These are phyloP conservation scores for Emergomyces orientalis DNA, from an alignment of 2,329 filamentous ascomycete species.

Conservation along the genomic window DNA sequence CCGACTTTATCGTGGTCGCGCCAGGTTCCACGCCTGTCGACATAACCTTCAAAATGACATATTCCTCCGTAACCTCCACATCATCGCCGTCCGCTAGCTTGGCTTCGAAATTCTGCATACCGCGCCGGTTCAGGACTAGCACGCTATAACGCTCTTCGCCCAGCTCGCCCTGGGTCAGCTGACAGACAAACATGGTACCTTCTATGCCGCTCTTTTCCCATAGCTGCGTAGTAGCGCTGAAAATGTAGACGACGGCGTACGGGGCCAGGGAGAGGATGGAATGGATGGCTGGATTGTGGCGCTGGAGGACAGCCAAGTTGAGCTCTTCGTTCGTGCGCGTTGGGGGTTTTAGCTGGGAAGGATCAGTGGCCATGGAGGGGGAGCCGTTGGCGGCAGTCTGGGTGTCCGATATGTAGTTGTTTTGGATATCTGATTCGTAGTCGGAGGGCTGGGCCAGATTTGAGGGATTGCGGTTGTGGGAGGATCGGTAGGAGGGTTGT, in stretches of 20 bases:
- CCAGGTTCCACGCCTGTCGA: slow-evolving; percentile 21
- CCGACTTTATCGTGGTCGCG: slow-evolving; percentile 16
- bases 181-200: slow-evolving; percentile 81
- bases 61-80: slow-evolving; percentile 56
- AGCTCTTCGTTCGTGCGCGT: slow-evolving; percentile 69
- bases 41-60: slow-evolving; percentile 49
- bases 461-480: slow-evolving; percentile 9
- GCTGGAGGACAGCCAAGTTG: slow-evolving; percentile 73
- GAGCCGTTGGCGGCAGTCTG: not conserved
- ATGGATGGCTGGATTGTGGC: slow-evolving; percentile 66
- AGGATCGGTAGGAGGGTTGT: slow-evolving; percentile 10
- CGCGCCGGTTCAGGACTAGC: slow-evolving; percentile 64
- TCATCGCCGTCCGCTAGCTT: slow-evolving; percentile 49
- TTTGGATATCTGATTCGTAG: slow-evolving; percentile 56
- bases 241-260: slow-evolving; percentile 78
- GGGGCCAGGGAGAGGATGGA: slow-evolving; percentile 70
- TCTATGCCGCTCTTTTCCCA: slow-evolving; percentile 86
- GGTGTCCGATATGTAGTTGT: slow-evolving; percentile 37
- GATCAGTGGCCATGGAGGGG: slow-evolving; percentile 1
- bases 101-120: slow-evolving; percentile 60
- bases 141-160: slow-evolving; percentile 46
- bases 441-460: slow-evolving; percentile 35
- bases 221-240: slow-evolving; percentile 51
- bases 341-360: slow-evolving; percentile 20
- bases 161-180: slow-evolving; percentile 40